Evolutionary conservation across 495 filamentous ascomycete genomes (phyloP).

Genomic region (Umbilicaria muhlenbergii): DNA sequence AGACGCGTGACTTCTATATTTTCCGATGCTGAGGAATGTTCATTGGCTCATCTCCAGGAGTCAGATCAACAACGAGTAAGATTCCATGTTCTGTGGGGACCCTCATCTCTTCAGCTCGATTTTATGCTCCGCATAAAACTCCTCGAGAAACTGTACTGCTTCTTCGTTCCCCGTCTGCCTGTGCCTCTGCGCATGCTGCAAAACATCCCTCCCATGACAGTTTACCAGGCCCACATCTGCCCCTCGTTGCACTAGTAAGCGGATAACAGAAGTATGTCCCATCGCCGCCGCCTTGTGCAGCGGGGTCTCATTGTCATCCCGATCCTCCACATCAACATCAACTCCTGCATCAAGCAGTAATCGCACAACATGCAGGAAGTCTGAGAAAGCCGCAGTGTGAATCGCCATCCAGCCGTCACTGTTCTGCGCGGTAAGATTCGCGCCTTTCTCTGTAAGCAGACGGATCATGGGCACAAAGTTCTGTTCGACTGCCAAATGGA

Average conservation of each 20-base stretch:
- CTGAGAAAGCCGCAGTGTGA: conserved; percentile 1
- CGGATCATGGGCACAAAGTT: too few species aligned
- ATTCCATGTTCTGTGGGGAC: too few species aligned
- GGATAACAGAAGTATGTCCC: background rate
- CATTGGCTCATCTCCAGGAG: too few species aligned
- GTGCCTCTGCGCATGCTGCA: conserved; percentile 2
- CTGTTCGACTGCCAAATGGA: too few species aligned
- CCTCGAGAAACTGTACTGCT: background rate
- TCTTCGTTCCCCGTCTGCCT: background rate
- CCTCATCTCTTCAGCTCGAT: too few species aligned
- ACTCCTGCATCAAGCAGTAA: background rate
- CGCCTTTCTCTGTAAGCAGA: too few species aligned
- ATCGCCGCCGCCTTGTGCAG: conserved; percentile 5
- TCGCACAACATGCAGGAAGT: background rate
- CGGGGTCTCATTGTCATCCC: conserved; percentile 1
- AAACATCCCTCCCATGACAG: background rate
- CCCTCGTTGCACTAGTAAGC: background rate
- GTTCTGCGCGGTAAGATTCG: too few species aligned
- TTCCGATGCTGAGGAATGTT: too few species aligned
- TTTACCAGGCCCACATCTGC: background rate
- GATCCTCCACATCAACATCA: conserved; percentile 3
- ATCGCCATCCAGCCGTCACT: background rate
- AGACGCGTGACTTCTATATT: too few species aligned
- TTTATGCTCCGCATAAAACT: background rate
- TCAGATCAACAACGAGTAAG: too few species aligned